Evolutionary conservation across 2,329 filamentous ascomycete species (phyloP), one percentile per base, ranked within the genome.

Genomic region (Amylocarpus encephaloides): DNA sequence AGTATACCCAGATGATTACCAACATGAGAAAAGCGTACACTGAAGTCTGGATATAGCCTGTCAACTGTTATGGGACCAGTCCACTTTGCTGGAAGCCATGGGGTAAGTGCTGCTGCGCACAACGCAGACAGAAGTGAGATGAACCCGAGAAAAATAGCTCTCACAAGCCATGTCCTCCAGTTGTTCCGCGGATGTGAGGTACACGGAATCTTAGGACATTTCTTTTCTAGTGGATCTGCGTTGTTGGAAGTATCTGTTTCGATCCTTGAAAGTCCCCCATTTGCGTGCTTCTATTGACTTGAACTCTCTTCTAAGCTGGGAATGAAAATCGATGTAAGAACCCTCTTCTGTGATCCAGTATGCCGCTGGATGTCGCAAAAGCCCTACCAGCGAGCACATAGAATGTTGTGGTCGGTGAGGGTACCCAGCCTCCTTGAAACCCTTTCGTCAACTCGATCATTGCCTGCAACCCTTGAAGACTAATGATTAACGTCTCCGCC

Each of bases 331-430:
- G n/a, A 7, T 18, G n/a, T 44, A 49, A n/a, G 33, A 33, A 5
- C 47, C 40, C 19, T 49, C 47, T 9, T 49, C 47, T 11, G 40
- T 38, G 2, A 49, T n/a, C 40, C 41, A 49, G 12, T 29, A 39
- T 6, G 47, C 41, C 1, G 47, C 47, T 5, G 47, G 47, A 11
- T 44, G 13, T 44, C 47, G 19, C 15, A 49, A 13, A 13, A 49
- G 34, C 7, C 47, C 41, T 5, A 49, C 19, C 2, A 49, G n/a
- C 19, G 5, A 43, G 30, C 6, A 22, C 33, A 19, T 43, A 43
- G 16, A 49, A 49, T 11, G 39, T 15, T 5, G 47, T 49, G 2
- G 45, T 19, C 6, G 40, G n/a, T 6, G 35, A 40, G 5, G 26
- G 10, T 22, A 12, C 2, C 45, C 45, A 47, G 6, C 22, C 12